Base-by-base conservation (phyloP, 768 basidiomycete genomes). In the Leucosporidium yakuticum region DNA sequence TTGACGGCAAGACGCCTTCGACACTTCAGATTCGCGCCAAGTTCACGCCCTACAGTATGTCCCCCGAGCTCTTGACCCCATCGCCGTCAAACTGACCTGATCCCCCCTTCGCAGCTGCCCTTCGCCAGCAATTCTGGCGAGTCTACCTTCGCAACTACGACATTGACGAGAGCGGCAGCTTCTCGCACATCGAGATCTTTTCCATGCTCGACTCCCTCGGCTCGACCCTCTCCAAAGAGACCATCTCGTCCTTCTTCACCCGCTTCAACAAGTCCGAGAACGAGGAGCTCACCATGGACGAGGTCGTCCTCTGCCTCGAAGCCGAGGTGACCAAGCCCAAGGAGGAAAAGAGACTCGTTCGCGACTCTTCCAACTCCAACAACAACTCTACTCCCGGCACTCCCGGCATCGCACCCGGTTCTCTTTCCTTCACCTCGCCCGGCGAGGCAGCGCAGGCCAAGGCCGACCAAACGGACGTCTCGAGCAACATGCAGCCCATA, bases 191-290 rank as follows among this genome's bases (percentile, higher is more conserved):
- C 64, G 96, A 98, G 78, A 82, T 96, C 39, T 90, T 88, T 0
- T 90, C 90, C 17, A 93, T 97, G 90, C 87, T 99, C 53, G 95
- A 97, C 80, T 95, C 94, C 2, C 86, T 99, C 48, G 93, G 93
- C 7, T 96, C 93, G 5, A 98, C 95, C 0, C 84, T 98, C 59
- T 89, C 88, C 11, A 79, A 79, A 0, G 81, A 85, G 54, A 98
- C 95, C 2, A 81, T 96, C 66, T 83, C 88, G 73, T 83, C 83
- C 20, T 97, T 95, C 83, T 97, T 90, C 80, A 84, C 83, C 12
- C 83, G 85, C 11, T 84, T 82, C 74, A 83, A 83, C 65, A 91
- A 90, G 78, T 79, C 82, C 6, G 83, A 86, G 0, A 81, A 82
- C 11, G 79, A 81, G 27, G 87, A 91, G 73, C 80, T 99, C 39